phyloP scores from a whole-genome alignment of 768 basidiomycete genomes.

The Thelephora ganbajun region DNA sequence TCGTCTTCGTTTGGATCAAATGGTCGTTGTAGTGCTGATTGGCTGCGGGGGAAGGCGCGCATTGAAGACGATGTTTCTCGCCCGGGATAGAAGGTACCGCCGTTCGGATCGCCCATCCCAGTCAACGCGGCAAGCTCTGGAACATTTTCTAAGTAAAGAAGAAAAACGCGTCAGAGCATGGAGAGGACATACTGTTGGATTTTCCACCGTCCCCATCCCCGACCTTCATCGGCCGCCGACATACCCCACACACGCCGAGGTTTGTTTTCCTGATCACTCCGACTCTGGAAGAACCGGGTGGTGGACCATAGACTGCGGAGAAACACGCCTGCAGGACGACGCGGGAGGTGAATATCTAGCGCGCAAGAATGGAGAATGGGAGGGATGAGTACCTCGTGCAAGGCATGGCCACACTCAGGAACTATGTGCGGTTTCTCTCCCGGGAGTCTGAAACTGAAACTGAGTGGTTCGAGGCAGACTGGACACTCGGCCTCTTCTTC shows the following conservation, averaged over 20 bases:
- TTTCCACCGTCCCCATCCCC: slow-evolving; percentile 77
- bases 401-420: slow-evolving; percentile 92
- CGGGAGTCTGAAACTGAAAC: slow-evolving; percentile 81
- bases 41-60: slow-evolving; percentile 20
- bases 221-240: slow-evolving; percentile 92
- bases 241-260: slow-evolving; percentile 93
- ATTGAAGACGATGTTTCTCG: slow-evolving; percentile 39
- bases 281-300: slow-evolving; percentile 41
- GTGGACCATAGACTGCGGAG: slow-evolving; percentile 89
- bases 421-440: slow-evolving; percentile 98
- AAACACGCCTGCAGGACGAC: slow-evolving; percentile 70
- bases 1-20: slow-evolving; percentile 79
- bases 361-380: background rate
- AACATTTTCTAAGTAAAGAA: background rate
- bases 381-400: slow-evolving; percentile 59
- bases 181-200: slow-evolving; percentile 59
- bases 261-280: slow-evolving; percentile 41
- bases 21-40: slow-evolving; percentile 13
- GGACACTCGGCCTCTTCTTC: slow-evolving; percentile 87
- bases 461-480: slow-evolving; percentile 90
- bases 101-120: slow-evolving; percentile 61
- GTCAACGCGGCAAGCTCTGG: slow-evolving; percentile 89
- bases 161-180: slow-evolving; percentile 1
- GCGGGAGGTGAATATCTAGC: background rate
- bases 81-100: slow-evolving; percentile 50